phyloP scores from a whole-genome alignment of 148 eudicot genomes.

The Fagopyrum homotropicum region DNA sequence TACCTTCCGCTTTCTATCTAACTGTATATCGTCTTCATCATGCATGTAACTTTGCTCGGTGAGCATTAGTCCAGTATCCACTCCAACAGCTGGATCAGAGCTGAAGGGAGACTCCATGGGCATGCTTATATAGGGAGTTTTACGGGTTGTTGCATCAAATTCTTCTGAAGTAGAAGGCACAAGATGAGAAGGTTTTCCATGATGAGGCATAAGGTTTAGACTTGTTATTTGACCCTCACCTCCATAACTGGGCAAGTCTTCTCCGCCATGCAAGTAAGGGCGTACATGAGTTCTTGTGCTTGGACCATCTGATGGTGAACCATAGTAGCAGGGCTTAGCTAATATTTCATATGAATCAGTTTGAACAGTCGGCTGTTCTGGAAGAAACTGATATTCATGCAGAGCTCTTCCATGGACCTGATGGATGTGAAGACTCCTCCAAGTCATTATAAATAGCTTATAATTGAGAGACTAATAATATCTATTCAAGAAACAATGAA shows the following conservation, averaged over 20 bases:
- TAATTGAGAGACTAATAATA: not conserved
- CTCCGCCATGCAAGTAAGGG: slow-evolving; percentile 36
- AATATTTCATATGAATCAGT: slow-evolving; percentile 59
- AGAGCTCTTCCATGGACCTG: slow-evolving; percentile 58
- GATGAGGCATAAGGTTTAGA: slow-evolving; percentile 53
- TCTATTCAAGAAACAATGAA: not conserved
- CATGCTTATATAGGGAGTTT: not conserved
- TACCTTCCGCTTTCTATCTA: slow-evolving; percentile 83
- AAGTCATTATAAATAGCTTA: slow-evolving; percentile 1
- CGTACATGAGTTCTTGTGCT: slow-evolving; percentile 38
- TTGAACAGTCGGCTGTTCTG: slow-evolving; percentile 76
- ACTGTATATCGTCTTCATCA: slow-evolving; percentile 50
- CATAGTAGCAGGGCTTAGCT: slow-evolving; percentile 45
- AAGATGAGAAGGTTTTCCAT: slow-evolving; percentile 37
- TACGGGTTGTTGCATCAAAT: slow-evolving; percentile 18
- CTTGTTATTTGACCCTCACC: slow-evolving; percentile 40
- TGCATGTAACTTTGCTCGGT: slow-evolving; percentile 35
- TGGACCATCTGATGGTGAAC: slow-evolving; percentile 46
- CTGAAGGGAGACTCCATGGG: slow-evolving; percentile 37
- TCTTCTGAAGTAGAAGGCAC: slow-evolving; percentile 50
- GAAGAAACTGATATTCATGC: slow-evolving; percentile 82
- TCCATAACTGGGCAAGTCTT: slow-evolving; percentile 48
- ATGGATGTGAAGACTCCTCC: not conserved
- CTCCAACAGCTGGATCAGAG: slow-evolving; percentile 27
- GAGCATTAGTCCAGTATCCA: slow-evolving; percentile 34